Conservation (phyloP, 139 green algal genomes). For the Zygnema cylindricum region DNA sequence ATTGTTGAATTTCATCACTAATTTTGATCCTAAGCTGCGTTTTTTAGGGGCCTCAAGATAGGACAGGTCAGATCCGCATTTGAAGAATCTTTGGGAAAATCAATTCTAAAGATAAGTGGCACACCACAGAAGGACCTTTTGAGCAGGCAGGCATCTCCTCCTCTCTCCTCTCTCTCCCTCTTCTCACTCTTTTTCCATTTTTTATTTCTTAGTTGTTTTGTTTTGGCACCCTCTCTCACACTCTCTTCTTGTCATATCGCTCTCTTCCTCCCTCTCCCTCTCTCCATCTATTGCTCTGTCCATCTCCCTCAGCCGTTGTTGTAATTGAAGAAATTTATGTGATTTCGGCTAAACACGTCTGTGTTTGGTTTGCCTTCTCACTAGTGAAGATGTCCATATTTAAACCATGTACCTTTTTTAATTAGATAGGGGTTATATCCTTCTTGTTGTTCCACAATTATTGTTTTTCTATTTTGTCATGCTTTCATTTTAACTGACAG, state of each 20-base stretch:
- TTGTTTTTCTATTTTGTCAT: too few species aligned
- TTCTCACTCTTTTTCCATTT: neutral
- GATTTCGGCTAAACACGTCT: too few species aligned
- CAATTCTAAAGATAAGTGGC: neutral
- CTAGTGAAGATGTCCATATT: too few species aligned
- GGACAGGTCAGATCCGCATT: conserved; percentile 28
- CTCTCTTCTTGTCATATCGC: neutral
- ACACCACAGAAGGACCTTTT: conserved; percentile 19
- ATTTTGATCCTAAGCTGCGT: too few species aligned
- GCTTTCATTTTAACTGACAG: too few species aligned
- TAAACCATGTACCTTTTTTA: too few species aligned
- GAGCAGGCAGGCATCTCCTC: neutral
- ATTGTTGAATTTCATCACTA: too few species aligned
- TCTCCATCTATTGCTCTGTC: neutral
- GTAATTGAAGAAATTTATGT: too few species aligned
- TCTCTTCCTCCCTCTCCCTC: neutral
- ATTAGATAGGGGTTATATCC: too few species aligned
- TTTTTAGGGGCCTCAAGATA: conserved; percentile 42
- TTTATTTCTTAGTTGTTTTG: neutral
- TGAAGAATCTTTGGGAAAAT: conserved; percentile 24
- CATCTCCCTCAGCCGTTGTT: neutral
- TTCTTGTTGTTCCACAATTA: too few species aligned
- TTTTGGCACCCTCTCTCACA: neutral
- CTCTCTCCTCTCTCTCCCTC: neutral
- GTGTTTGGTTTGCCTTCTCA: too few species aligned